These are phyloP conservation scores for Helicostylum pulchrum DNA, from an alignment of 192 early-diverging fungal genomes.

Conservation along the genomic window DNA sequence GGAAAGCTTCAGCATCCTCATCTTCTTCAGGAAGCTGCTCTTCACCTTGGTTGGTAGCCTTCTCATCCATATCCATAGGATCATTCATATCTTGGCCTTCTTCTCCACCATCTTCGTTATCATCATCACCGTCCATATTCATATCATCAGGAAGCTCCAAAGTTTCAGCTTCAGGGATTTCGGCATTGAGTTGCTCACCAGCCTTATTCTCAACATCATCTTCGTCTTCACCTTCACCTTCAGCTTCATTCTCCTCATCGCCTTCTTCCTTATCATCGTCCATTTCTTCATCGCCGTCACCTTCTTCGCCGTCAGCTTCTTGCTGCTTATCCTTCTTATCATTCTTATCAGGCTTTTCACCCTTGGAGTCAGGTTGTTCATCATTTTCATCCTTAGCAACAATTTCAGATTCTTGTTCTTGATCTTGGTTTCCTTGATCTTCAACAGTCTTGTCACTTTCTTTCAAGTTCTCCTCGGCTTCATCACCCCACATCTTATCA, in stretches of 20 bases:
- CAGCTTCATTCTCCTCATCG: conserved; percentile 45
- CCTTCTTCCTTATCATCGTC: conserved; percentile 52
- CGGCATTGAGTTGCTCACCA: conserved; percentile 45
- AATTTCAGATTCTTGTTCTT: conserved; percentile 57
- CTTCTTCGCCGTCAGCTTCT: conserved; percentile 39
- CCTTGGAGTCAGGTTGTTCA: conserved; percentile 40
- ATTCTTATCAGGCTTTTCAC: conserved; percentile 35
- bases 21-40: conserved; percentile 42
- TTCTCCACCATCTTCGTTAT: conserved; percentile 51
- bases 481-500: conserved; percentile 97
- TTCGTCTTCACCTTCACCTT: conserved; percentile 43
- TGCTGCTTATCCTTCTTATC: conserved; percentile 50
- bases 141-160: conserved; percentile 78
- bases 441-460: conserved; percentile 70
- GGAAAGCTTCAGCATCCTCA: conserved; percentile 38
- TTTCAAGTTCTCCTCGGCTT: conserved; percentile 54
- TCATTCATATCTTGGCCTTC: conserved; percentile 51
- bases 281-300: conserved; percentile 44
- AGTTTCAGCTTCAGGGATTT: conserved; percentile 69
- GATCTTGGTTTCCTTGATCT: conserved; percentile 46
- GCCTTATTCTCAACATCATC: conserved; percentile 44
- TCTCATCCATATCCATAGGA: conserved; percentile 51
- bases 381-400: conserved; percentile 61
- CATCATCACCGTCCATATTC: conserved; percentile 63
- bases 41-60: conserved; percentile 37